Conservation (phyloP, 805 yeast species). For the Teunomyces pallodes region DNA sequence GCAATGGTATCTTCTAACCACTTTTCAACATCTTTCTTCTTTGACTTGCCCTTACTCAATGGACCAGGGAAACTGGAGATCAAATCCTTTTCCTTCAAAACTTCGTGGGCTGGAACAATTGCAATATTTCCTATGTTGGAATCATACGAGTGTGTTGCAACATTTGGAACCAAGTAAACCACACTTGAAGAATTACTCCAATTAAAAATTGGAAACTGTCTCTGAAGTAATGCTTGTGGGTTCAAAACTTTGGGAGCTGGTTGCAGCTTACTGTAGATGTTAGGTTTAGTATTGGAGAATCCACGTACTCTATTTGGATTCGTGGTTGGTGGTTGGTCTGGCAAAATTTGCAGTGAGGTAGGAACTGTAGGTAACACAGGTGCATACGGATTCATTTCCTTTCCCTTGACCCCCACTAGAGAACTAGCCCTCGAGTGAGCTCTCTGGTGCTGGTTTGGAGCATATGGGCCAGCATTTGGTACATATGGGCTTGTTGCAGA, state of each 20-base stretch:
- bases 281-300: slow-evolving; percentile 17
- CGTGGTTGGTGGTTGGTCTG: neutral
- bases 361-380: slow-evolving; percentile 23
- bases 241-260: slow-evolving; percentile 36
- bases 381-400: slow-evolving; percentile 42
- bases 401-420: slow-evolving; percentile 36
- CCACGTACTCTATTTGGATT: slow-evolving; percentile 21
- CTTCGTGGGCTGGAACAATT: slow-evolving; percentile 22
- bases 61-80: slow-evolving; percentile 65
- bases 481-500: slow-evolving; percentile 39
- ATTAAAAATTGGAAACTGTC: slow-evolving; percentile 75
- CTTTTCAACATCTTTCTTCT: slow-evolving; percentile 64
- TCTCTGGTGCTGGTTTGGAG: slow-evolving; percentile 33
- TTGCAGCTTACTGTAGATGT: slow-evolving; percentile 15
- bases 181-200: slow-evolving; percentile 48
- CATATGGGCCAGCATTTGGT: slow-evolving; percentile 45
- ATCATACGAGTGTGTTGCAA: slow-evolving; percentile 5
- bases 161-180: slow-evolving; percentile 26
- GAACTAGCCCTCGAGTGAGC: slow-evolving; percentile 42
- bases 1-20: slow-evolving; percentile 43
- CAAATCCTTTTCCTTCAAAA: slow-evolving; percentile 22
- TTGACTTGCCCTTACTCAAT: slow-evolving; percentile 52
- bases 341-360: neutral
- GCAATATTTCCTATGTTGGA: slow-evolving; percentile 24
- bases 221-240: slow-evolving; percentile 51